phyloP scores from a whole-genome alignment of 2,329 filamentous ascomycete species.

The Trichoderma hamatum region DNA sequence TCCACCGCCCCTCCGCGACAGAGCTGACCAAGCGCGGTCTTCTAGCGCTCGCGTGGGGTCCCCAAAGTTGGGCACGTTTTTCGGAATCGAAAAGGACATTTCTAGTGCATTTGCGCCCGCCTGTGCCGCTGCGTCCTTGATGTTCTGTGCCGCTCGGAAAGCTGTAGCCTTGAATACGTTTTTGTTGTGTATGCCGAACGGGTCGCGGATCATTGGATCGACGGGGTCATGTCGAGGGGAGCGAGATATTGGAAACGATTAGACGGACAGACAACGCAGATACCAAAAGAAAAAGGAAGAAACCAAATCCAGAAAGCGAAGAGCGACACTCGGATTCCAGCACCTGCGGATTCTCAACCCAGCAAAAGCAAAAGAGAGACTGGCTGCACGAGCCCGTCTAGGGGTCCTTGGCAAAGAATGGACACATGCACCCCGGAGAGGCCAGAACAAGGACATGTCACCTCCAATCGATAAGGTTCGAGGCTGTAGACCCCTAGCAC shows the following conservation, averaged over 20 bases:
- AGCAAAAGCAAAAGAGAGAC: background rate
- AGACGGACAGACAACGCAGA: background rate
- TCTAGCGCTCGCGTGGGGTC: constrained; percentile 67
- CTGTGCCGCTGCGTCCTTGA: constrained; percentile 54
- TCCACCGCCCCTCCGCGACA: constrained; percentile 41
- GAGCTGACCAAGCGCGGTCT: constrained; percentile 66
- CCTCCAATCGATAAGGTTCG: constrained; percentile 26
- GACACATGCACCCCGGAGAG: constrained; percentile 3
- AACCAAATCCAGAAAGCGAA: background rate
- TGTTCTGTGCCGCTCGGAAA: constrained; percentile 48
- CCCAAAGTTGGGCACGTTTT: constrained; percentile 69
- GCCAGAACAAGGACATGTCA: constrained; percentile 26
- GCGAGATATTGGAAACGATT: constrained; percentile 1
- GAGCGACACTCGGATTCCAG: background rate
- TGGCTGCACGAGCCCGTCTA: constrained; percentile 19
- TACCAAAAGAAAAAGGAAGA: background rate
- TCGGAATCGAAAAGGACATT: constrained; percentile 69
- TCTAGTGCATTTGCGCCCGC: constrained; percentile 53
- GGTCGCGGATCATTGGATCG: constrained; percentile 47
- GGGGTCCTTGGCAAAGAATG: constrained; percentile 17
- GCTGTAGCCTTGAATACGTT: constrained; percentile 55
- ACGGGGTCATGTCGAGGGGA: constrained; percentile 36
- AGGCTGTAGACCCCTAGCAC: background rate
- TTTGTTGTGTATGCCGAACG: constrained; percentile 48
- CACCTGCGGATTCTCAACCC: background rate